phyloP scores from a whole-genome alignment of 441 rosid genomes.

The Dalechampia spathulata region DNA sequence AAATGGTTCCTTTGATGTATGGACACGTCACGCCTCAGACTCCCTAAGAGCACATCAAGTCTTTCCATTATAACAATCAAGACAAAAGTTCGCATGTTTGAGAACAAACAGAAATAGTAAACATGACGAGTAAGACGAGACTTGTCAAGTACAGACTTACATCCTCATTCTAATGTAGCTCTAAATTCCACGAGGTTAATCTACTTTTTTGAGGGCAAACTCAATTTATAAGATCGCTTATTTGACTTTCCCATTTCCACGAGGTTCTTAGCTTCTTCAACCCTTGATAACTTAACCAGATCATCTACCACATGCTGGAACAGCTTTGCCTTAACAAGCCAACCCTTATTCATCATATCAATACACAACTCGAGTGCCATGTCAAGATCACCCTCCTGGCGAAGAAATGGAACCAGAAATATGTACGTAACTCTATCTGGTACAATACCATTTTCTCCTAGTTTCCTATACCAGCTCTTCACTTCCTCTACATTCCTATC shows the following conservation, averaged over 20 bases:
- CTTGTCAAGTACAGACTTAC: no score
- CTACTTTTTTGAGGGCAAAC: conserved; percentile 18
- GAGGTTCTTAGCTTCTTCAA: conserved; percentile 42
- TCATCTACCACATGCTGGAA: conserved; percentile 49
- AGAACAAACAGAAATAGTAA: no score
- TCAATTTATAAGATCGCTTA: conserved; percentile 26
- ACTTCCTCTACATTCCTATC: conserved; percentile 41
- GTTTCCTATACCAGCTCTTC: conserved; percentile 38
- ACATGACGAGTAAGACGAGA: no score
- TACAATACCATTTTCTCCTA: conserved; percentile 25
- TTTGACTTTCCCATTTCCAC: conserved; percentile 33
- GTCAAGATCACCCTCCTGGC: conserved; percentile 42
- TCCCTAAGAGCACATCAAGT: conserved; percentile 30
- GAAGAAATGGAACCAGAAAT: conserved; percentile 34
- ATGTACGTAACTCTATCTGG: conserved; percentile 29
- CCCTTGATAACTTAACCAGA: conserved; percentile 41
- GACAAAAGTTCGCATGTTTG: no score
- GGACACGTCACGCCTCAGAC: conserved; percentile 33
- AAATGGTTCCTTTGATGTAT: conserved; percentile 60
- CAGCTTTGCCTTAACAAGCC: conserved; percentile 20
- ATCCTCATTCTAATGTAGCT: no score
- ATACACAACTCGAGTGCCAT: conserved; percentile 44
- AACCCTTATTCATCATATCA: conserved; percentile 24
- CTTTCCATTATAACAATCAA: not conserved
- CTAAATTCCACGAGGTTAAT: no score